Percentiles rank a stretch among this genome's conserved stretches.
Conservation (phyloP, 2,329 filamentous ascomycete species). For the Clonostachys byssicola region DNA sequence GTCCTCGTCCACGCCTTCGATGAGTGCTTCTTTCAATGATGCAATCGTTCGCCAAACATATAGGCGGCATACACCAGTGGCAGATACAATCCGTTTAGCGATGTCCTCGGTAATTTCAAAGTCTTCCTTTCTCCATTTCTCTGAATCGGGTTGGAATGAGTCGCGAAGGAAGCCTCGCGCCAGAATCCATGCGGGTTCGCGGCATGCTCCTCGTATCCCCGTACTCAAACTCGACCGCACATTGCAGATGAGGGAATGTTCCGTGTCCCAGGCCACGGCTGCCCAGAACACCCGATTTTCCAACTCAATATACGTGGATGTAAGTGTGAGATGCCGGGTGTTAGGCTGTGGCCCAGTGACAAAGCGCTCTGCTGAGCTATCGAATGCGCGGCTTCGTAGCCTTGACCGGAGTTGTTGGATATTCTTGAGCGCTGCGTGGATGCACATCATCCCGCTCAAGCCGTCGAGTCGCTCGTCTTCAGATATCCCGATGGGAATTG, state of each 20-base stretch:
- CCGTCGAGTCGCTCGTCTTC: conserved; percentile 5
- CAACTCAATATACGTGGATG: conserved; percentile 3
- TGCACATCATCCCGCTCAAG: conserved; percentile 4
- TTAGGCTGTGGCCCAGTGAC: too few relatives aligned
- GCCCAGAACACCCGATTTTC: conserved; percentile 7
- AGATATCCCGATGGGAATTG: conserved; percentile 4
- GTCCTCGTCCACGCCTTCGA: conserved; percentile 7
- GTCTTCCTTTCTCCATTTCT: neutral
- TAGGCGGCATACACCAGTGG: conserved; percentile 2
- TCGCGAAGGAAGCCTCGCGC: conserved; percentile 3
- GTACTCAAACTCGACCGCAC: conserved; percentile 5
- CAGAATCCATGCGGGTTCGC: conserved; percentile 6
- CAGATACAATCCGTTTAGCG: conserved; percentile 1
- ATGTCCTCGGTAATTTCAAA: conserved; percentile 1
- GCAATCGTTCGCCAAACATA: conserved; percentile 8
- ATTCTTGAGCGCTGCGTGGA: conserved; percentile 3
- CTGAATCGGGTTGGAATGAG: conserved; percentile 1
- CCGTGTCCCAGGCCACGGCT: conserved; percentile 7
- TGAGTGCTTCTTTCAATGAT: conserved; percentile 8
- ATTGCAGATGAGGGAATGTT: conserved; percentile 5
- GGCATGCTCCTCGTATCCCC: conserved; percentile 7
- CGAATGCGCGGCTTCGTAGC: neutral
- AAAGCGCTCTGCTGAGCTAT: too few relatives aligned
- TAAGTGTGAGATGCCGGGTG: too few relatives aligned
- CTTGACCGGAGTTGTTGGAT: conserved; percentile 4